Evolutionary conservation across 2,329 filamentous ascomycete species (phyloP), one percentile per base, ranked within the genome.

Genomic region (Aspergillus spinulosporus): DNA sequence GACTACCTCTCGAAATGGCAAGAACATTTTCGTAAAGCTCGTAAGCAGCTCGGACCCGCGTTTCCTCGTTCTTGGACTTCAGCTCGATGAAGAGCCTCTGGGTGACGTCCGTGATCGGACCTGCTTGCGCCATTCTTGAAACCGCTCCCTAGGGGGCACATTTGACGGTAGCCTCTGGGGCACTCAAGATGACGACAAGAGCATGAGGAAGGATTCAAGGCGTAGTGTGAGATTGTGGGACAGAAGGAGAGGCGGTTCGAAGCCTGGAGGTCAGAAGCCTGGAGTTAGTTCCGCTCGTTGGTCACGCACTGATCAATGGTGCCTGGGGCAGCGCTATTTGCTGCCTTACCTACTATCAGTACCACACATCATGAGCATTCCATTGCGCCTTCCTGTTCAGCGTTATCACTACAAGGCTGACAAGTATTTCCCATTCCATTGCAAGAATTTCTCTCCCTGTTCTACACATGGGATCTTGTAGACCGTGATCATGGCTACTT

Each of bases 61-160:
- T 71, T 60, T 80, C 78, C 59, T 80, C 76, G 62, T 78, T 78
- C 71, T 83, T 84, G 57, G 81, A 84, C 64, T 80, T 82, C 59
- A 85, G 74, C 68, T 85, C 82, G 57, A 73, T 64, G 65, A 84
- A 83, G 64, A 84, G 77, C 67, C 82, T 77, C 69, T 83, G 81
- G 63, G 82, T 76, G 56, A 77, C 71, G 67, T 82, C 79, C 57
- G 72, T 73, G 55, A 74, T 72, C 58, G 75, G 73, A 68, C 73
- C 71, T 73, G 72, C 66, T 74, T 77, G 73, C 68, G 77, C 74
- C 77, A 79, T 79, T 64, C 57, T 75, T 70, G 69, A 54, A 65
- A 66, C 61, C 66, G 69, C 71, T 64, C 68, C 70, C 67, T 65
- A 64, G 62, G 66, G 63, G 69, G 66, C 67, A 72, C 72, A 74